A percentile compares a stretch with the other conserved stretches of the same genome.
phyloP scores from a whole-genome alignment of 768 basidiomycete genomes.

The Cystobasidium onofrii region DNA sequence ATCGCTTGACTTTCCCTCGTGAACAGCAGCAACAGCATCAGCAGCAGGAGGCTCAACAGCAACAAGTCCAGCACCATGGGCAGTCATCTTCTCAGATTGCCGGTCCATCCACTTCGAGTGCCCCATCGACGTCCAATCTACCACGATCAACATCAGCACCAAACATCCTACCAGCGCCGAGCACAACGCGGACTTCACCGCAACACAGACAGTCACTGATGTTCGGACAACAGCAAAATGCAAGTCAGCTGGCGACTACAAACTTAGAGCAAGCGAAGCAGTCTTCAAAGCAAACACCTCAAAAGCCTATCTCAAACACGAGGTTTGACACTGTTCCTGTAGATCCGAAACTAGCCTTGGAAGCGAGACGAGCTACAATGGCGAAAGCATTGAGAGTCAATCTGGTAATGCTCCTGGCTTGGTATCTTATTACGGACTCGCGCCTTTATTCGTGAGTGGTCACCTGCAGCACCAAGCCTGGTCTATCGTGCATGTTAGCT shows the following conservation, averaged over 20 bases:
- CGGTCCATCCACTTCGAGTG: neutral
- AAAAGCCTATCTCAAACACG: neutral
- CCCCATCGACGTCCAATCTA: neutral
- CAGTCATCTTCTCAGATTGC: slow-evolving; percentile 4
- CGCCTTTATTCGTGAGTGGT: slow-evolving; percentile 14
- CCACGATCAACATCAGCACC: slow-evolving; percentile 11
- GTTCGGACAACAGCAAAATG: neutral
- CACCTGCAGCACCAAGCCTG: neutral
- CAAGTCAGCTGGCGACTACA: neutral
- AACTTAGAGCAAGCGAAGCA: neutral
- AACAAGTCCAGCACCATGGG: neutral
- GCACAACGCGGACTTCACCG: neutral
- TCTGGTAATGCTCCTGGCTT: slow-evolving; percentile 21
- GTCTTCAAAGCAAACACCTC: neutral
- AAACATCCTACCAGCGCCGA: neutral
- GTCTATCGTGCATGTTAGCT: neutral
- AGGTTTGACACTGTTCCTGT: slow-evolving; percentile 12
- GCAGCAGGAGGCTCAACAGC: neutral
- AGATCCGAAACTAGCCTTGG: neutral
- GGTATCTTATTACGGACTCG: slow-evolving; percentile 27
- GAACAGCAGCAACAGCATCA: slow-evolving; percentile 19
- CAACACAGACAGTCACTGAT: neutral
- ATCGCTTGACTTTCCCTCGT: neutral
- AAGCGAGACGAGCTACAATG: slow-evolving; percentile 10
- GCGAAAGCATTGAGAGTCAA: slow-evolving; percentile 13